Base-by-base conservation (phyloP, 352 stramenopile species). In the Phytophthora crassamura region DNA sequence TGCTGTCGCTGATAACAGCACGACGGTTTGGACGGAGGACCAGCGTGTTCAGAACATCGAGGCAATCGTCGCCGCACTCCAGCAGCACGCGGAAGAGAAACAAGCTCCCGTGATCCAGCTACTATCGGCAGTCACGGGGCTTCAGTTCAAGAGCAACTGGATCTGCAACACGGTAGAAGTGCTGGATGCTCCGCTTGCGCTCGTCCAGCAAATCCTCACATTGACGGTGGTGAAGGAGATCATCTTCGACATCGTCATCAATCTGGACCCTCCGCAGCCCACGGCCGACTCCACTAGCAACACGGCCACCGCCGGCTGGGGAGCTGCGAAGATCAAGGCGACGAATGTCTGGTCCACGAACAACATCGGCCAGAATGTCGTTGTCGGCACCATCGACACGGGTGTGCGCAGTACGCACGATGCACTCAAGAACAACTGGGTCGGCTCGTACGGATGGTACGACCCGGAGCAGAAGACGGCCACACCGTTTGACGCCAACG, bases 111-210 rank as follows among this genome's bases (percentile, higher is more conserved):
- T 77, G 30, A 30, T 52, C 8, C 15, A 63, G 9, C n/a, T 78
- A 4, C 53, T 78, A 16, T 7, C 1, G 15, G 1, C 8, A 15
- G 10, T 67, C n/a, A 43, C 33, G 2, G 60, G 47, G 0, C n/a
- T 69, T 11, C 9, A 49, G 10, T 75, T 56, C 38, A 39, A 55
- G 16, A 61, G 33, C 22, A 39, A 64, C 34, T 84, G 75, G 75
- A 78, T 84, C 62, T 72, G n/a, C 45, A 81, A 80, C 70, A 71
- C 71, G 14, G 59, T 84, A 14, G 42, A 64, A 33, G 61, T 84
- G 10, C 25, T 74, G 33, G 58, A 81, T 20, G 53, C 38, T 15
- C 57, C 76, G 25, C n/a, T 64, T 5, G 25, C 43, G 9, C 14
- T 80, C 20, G 39, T 76, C 6, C 35, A 67, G 22, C 7, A 61